Percentiles rank a stretch among this genome's conserved stretches.
These are phyloP conservation scores for Paragyromitra xinjiangensis DNA, from an alignment of 495 filamentous ascomycete species.

Conservation along the genomic window DNA sequence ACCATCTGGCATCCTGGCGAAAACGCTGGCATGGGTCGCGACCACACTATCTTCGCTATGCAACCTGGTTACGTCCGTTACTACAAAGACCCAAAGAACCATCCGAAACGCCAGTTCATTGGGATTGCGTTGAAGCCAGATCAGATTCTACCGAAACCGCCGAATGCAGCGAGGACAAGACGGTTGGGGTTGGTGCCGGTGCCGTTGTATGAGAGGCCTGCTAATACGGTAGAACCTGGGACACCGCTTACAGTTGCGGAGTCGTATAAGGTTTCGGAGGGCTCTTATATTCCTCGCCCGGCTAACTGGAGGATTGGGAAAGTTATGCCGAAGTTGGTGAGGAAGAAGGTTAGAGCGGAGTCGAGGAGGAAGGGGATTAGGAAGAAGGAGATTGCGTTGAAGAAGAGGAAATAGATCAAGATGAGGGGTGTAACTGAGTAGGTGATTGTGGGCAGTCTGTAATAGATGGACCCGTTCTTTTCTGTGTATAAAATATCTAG, in stretches of 20 bases:
- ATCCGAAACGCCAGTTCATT: constrained; percentile 88
- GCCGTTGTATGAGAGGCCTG: constrained; percentile 41
- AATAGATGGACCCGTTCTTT: background rate
- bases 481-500: constrained; percentile 9
- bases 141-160: constrained; percentile 75
- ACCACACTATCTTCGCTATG: constrained; percentile 93
- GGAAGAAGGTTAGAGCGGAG: constrained; percentile 48
- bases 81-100: constrained; percentile 82
- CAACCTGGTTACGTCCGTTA: constrained; percentile 91
- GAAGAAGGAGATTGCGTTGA: constrained; percentile 43
- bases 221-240: constrained; percentile 29
- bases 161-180: constrained; percentile 72
- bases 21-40: constrained; percentile 91
- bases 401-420: constrained; percentile 46
- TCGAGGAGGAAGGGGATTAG: constrained; percentile 41
- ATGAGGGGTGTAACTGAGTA: background rate
- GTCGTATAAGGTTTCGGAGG: constrained; percentile 40
- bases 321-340: constrained; percentile 53
- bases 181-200: constrained; percentile 70
- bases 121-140: constrained; percentile 84
- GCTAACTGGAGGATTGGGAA: constrained; percentile 57
- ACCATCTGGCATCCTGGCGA: constrained; percentile 94
- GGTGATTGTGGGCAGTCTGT: background rate
- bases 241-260: constrained; percentile 45
- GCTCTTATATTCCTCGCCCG: constrained; percentile 52